Percentiles rank a stretch among this genome's conserved stretches.
Evolutionary conservation across 2,329 filamentous ascomycete genomes (phyloP).

Genomic region (Aspergillus arachidicola): DNA sequence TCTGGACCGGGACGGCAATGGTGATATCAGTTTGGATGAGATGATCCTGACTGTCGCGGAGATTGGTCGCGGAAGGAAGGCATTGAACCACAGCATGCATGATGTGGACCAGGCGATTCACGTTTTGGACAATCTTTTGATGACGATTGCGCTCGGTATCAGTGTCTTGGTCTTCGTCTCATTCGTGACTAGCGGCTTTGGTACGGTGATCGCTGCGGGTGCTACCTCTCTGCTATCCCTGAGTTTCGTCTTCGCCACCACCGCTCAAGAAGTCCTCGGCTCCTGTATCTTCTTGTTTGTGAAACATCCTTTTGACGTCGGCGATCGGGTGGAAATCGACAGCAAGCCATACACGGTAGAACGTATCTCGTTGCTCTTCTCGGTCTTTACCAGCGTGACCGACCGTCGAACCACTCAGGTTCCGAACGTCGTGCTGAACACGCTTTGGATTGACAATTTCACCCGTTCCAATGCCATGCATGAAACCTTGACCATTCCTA

Average conservation of each 20-base stretch:
- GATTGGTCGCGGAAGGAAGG: conserved; percentile 81
- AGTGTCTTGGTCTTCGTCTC: conserved; percentile 85
- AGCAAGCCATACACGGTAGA: conserved; percentile 76
- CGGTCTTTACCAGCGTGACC: conserved; percentile 82
- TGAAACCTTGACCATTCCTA: conserved; percentile 76
- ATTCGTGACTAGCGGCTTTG: conserved; percentile 85
- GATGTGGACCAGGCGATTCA: conserved; percentile 94
- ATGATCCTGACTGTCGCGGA: conserved; percentile 88
- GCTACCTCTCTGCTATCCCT: conserved; percentile 90
- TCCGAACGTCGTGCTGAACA: conserved; percentile 90
- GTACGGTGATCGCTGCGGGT: conserved; percentile 82
- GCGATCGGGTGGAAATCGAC: conserved; percentile 84
- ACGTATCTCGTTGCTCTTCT: conserved; percentile 91
- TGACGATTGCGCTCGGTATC: conserved; percentile 78
- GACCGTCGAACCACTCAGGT: conserved; percentile 80
- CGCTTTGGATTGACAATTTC: conserved; percentile 93
- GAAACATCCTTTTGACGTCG: conserved; percentile 96
- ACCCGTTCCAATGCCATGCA: conserved; percentile 90
- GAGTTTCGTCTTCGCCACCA: conserved; percentile 95
- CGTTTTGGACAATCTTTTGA: conserved; percentile 83
- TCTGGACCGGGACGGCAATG: conserved; percentile 85
- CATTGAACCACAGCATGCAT: conserved; percentile 91
- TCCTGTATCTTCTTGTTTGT: conserved; percentile 98
- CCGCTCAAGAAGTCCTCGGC: conserved; percentile 91
- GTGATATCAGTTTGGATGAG: conserved; percentile 92